Evolutionary conservation across 164 flowering plant genomes (phyloP), one percentile per base, ranked within the genome.

Genomic region (Macadamia integrifolia): DNA sequence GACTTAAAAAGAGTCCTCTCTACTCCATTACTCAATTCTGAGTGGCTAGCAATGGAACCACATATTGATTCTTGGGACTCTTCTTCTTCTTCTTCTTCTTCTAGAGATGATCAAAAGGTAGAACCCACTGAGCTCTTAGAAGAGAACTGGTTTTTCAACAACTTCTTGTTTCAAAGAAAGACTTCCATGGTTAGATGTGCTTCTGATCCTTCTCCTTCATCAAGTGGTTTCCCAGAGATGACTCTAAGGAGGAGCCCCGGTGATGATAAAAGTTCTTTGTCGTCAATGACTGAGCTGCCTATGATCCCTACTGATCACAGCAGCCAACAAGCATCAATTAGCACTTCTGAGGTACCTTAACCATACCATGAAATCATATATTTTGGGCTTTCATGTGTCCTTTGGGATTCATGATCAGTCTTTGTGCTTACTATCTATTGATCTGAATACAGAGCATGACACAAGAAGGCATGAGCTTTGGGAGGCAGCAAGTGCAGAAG

Each of bases 131-230:
- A 83, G 71, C 83, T 86, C 10, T 68, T 86, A 60, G 93, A 88
- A 35, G 86, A 82, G 62, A 71, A 61, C 55, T 88, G 90, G 93
- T 88, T 85, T 74, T 86, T 76, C 65, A 75, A 76, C 1, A 86
- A 81, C 77, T 74, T 76, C 77, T 74, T 76, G 78, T 70, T 88
- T 6, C 14, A 65, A 3, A 66, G 72, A 42, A 71, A 61, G 50
- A 60, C 58, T 40, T 62, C 61, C 49, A 76, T 75, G 63, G 13
- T 65, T 1, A 80, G 81, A 57, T 80, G 81, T 46, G 60, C 66
- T 43, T 75, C 80, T 70, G 84, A 79, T 73, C 79, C 81, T 61
- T 74, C 71, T 57, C 60, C 74, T 58, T 77, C 83, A 14, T 52
- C 80, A 35, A 74, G 23, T 48, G 66, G 59, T 13, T 64, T 49